Conservation (phyloP, 805 yeast genomes). For the Hagleromyces aurorensis region DNA sequence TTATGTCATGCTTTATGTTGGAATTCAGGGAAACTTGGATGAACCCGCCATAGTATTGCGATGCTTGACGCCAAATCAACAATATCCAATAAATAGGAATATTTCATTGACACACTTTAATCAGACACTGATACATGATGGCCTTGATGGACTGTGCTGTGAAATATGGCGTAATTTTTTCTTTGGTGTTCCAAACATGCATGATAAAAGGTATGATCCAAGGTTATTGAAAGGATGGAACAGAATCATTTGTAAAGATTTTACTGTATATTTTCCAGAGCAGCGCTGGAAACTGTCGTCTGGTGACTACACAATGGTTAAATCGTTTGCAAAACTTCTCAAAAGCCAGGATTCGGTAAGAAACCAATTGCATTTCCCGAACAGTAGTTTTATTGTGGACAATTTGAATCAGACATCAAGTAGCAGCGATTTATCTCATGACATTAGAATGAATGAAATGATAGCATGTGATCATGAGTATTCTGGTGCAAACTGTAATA, state of each 20-base stretch:
- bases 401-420: too few relatives aligned
- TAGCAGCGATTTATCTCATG: too few relatives aligned
- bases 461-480: too few relatives aligned
- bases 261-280: conserved; percentile 25
- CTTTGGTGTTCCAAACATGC: conserved; percentile 1
- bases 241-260: conserved; percentile 24
- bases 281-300: conserved; percentile 17
- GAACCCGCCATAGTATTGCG: conserved; percentile 17
- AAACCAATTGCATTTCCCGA: too few relatives aligned
- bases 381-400: too few relatives aligned
- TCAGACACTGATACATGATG: conserved; percentile 11
- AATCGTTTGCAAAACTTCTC: too few relatives aligned
- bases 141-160: conserved; percentile 17
- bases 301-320: conserved; percentile 22
- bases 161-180: conserved; percentile 18
- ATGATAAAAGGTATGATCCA: too few relatives aligned
- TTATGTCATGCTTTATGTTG: conserved; percentile 20
- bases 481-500: too few relatives aligned
- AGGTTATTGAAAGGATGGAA: conserved; percentile 18
- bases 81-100: conserved; percentile 23
- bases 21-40: conserved; percentile 15
- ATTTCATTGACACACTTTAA: conserved; percentile 22
- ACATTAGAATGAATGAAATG: too few relatives aligned
- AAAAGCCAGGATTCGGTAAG: too few relatives aligned
- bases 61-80: conserved; percentile 26